These are phyloP conservation scores for Ogataea allantospora DNA, from an alignment of 805 yeast species.

Conservation along the genomic window DNA sequence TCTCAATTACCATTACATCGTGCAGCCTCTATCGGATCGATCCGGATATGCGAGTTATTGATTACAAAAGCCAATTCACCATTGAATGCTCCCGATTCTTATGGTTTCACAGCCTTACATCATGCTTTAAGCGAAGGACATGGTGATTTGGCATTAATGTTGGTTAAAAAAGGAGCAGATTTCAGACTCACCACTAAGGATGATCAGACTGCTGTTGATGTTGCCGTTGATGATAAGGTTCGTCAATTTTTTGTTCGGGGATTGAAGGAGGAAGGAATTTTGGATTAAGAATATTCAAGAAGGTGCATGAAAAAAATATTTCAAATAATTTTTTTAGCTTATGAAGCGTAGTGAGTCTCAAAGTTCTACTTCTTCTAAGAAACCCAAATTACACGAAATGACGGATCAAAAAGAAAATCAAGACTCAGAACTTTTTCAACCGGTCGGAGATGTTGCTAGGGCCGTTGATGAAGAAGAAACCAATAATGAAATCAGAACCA, in stretches of 20 bases:
- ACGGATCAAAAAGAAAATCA: slow-evolving; percentile 20
- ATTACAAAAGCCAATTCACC: slow-evolving; percentile 55
- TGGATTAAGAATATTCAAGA: slow-evolving; percentile 7
- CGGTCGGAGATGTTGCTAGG: slow-evolving; percentile 62
- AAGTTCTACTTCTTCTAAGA: slow-evolving; percentile 22
- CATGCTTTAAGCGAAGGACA: slow-evolving; percentile 91
- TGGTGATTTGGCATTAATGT: slow-evolving; percentile 65
- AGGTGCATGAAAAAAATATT: slow-evolving; percentile 2
- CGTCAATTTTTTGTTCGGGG: slow-evolving; percentile 36
- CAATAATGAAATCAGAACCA: slow-evolving; percentile 33
- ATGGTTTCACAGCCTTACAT: slow-evolving; percentile 85
- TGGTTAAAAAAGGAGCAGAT: slow-evolving; percentile 72
- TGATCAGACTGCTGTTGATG: slow-evolving; percentile 54
- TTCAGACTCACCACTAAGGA: slow-evolving; percentile 43
- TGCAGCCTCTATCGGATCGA: slow-evolving; percentile 77
- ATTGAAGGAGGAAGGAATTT: slow-evolving; percentile 24
- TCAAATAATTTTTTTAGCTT: background rate
- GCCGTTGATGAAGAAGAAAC: slow-evolving; percentile 37
- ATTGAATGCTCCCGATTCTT: slow-evolving; percentile 62
- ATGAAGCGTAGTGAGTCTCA: slow-evolving; percentile 19
- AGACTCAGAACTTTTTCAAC: slow-evolving; percentile 46
- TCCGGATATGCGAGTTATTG: slow-evolving; percentile 53
- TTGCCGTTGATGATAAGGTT: slow-evolving; percentile 54
- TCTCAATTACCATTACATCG: slow-evolving; percentile 72
- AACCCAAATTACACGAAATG: slow-evolving; percentile 28